phyloP scores from a whole-genome alignment of 2,329 filamentous ascomycete genomes.

The Camillea tinctor region DNA sequence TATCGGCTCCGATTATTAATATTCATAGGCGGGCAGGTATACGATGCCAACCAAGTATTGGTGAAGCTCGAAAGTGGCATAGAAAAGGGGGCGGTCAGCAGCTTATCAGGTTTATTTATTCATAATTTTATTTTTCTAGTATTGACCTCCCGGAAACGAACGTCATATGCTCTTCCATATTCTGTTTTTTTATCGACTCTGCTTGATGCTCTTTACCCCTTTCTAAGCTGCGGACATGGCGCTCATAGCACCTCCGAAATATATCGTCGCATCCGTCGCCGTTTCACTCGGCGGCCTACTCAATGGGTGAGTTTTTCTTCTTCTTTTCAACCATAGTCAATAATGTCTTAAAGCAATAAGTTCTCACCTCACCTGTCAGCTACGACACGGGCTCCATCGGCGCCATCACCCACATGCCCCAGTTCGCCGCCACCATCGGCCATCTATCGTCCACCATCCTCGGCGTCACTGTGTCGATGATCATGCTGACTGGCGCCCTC shows the following conservation, averaged over 20 bases:
- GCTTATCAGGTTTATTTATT: neutral
- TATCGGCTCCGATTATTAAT: neutral
- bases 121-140: neutral
- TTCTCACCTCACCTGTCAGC: constrained; percentile 5
- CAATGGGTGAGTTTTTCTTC: constrained; percentile 30
- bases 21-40: neutral
- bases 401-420: constrained; percentile 33
- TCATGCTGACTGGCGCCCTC: constrained; percentile 56
- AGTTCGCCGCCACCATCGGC: constrained; percentile 40
- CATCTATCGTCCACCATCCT: constrained; percentile 49
- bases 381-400: constrained; percentile 38
- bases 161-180: no score
- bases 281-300: constrained; percentile 35
- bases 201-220: no score
- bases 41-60: neutral
- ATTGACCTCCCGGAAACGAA: neutral
- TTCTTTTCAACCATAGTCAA: no score
- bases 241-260: constrained; percentile 23
- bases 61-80: neutral
- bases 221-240: constrained; percentile 1
- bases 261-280: constrained; percentile 32
- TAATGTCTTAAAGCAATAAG: no score
- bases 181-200: neutral
- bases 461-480: constrained; percentile 58
- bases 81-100: neutral